These are phyloP conservation scores for Pseudoneurospora amorphoporcata DNA, from an alignment of 495 filamentous ascomycete genomes.

Conservation along the genomic window DNA sequence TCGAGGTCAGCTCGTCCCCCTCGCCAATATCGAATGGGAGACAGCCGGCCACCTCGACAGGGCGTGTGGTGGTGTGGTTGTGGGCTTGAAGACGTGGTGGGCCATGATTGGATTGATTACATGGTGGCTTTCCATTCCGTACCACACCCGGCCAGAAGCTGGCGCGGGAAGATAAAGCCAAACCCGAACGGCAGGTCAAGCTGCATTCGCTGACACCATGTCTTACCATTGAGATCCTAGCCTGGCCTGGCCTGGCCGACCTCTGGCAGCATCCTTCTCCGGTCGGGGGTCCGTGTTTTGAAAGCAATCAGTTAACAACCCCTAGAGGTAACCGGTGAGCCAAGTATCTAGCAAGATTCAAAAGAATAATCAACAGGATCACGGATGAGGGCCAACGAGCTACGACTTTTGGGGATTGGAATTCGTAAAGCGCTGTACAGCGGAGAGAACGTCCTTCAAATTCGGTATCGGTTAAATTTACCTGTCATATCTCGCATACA, in stretches of 20 bases:
- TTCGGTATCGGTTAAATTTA: background rate
- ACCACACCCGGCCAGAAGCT: constrained; percentile 23
- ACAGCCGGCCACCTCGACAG: constrained; percentile 16
- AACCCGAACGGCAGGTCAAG: constrained; percentile 19
- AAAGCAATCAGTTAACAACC: background rate
- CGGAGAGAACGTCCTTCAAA: background rate
- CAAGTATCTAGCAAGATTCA: background rate
- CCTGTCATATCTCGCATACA: background rate
- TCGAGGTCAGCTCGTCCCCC: constrained; percentile 12
- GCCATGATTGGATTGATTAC: constrained; percentile 26
- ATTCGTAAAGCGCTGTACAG: background rate
- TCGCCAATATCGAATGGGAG: constrained; percentile 12
- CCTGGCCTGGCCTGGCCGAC: background rate
- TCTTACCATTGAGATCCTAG: constrained; percentile 9
- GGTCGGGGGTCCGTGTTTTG: background rate
- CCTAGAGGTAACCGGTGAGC: background rate
- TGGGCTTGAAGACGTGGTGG: constrained; percentile 31
- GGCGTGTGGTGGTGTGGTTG: constrained; percentile 17
- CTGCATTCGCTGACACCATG: constrained; percentile 9
- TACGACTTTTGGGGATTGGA: background rate
- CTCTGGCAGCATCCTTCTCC: background rate
- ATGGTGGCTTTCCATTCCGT: constrained; percentile 12
- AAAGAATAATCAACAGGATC: background rate
- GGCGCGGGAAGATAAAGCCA: constrained; percentile 30
- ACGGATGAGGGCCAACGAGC: background rate